phyloP scores from a whole-genome alignment of 1,139 yeast species.

The Magnusiomyces suaveolens region DNA sequence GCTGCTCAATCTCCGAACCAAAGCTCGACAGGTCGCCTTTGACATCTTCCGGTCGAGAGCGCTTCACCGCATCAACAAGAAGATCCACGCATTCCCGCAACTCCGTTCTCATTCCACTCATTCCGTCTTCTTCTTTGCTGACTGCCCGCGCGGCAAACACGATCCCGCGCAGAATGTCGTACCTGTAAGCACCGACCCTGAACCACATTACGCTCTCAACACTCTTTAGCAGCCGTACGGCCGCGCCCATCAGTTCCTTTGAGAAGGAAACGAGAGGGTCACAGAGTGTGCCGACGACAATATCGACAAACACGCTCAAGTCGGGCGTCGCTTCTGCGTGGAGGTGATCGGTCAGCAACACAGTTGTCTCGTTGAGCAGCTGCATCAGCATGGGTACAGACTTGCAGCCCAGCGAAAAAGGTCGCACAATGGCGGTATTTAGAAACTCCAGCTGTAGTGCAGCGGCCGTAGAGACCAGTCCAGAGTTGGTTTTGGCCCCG shows the following conservation, averaged over 20 bases:
- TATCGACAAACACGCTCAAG: slow-evolving; percentile 20
- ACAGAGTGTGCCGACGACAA: slow-evolving; percentile 22
- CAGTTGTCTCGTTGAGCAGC: slow-evolving; percentile 6
- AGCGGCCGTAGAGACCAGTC: neutral
- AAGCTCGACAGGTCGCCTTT: neutral
- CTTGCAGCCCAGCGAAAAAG: slow-evolving; percentile 16
- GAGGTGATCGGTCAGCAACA: slow-evolving; percentile 10
- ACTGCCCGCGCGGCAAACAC: slow-evolving; percentile 18
- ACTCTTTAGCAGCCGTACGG: slow-evolving; percentile 21
- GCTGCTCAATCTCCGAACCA: neutral
- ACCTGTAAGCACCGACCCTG: slow-evolving; percentile 28
- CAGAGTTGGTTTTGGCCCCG: neutral
- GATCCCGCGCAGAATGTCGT: slow-evolving; percentile 32
- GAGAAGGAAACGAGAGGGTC: slow-evolving; percentile 29
- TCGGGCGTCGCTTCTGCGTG: slow-evolving; percentile 23
- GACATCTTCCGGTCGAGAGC: neutral
- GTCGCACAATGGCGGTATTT: slow-evolving; percentile 18
- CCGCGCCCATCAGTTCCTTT: slow-evolving; percentile 19
- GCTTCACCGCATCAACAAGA: neutral
- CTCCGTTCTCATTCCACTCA: neutral
- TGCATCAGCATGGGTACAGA: slow-evolving; percentile 5
- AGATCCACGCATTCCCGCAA: neutral
- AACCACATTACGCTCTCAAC: slow-evolving; percentile 30
- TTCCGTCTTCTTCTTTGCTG: neutral
- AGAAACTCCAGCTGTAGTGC: slow-evolving; percentile 11